Evolutionary conservation across 495 filamentous ascomycete genomes (phyloP).

Genomic region (Bryoglossum gracile): DNA sequence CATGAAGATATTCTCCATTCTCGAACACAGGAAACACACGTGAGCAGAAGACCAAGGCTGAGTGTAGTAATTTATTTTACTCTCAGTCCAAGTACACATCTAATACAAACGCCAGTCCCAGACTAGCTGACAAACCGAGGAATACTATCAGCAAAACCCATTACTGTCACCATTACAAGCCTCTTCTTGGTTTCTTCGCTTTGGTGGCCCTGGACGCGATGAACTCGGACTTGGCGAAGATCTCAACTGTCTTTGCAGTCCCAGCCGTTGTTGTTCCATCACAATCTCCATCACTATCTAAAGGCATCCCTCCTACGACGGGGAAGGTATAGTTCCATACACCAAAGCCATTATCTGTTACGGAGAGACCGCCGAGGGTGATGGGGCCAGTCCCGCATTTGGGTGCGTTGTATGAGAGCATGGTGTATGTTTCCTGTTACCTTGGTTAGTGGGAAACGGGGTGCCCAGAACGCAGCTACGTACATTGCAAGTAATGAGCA

Average conservation of each 20-base stretch:
- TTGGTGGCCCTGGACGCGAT: neutral
- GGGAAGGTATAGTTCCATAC: constrained; percentile 5
- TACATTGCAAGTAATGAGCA: constrained; percentile 1
- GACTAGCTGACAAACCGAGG: neutral
- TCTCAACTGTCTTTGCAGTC: neutral
- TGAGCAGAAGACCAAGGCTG: no score
- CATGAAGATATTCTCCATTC: no score
- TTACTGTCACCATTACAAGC: no score
- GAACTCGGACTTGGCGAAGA: neutral
- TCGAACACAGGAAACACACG: no score
- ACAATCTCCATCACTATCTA: constrained; percentile 1
- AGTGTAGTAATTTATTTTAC: no score
- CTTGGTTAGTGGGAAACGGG: neutral
- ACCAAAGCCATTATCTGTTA: constrained; percentile 6
- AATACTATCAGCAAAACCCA: no score
- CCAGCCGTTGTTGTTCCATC: neutral
- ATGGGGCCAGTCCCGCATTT: neutral
- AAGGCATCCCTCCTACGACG: neutral
- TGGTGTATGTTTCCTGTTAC: constrained; percentile 2
- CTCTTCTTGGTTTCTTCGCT: no score
- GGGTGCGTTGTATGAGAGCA: constrained; percentile 3
- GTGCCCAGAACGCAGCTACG: neutral
- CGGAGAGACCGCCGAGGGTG: constrained; percentile 1
- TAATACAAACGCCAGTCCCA: neutral
- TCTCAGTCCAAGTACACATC: no score